Evolutionary conservation across 306 rosid species (phyloP), one percentile per base, ranked within the genome.

Genomic region (Cucurbita moschata): DNA sequence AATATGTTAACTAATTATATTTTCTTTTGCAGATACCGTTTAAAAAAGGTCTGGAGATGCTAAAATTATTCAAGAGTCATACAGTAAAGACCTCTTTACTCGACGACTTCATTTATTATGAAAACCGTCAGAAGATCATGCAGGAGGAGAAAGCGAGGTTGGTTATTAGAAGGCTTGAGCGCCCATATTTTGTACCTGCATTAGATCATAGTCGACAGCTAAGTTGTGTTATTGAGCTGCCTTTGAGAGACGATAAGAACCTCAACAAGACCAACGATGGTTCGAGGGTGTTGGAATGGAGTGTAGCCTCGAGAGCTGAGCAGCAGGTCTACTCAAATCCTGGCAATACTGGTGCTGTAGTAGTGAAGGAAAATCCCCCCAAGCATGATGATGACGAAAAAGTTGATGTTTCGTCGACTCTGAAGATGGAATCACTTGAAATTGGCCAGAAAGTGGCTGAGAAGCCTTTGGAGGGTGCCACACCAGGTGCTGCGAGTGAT

Each of bases 91-190:
- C 93, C 42, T 93, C 97, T 72, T 82, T 93, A 80, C 93, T 90
- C 19, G 98, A 93, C 54, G 98, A 93, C 76, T 88, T 93, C 18
- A 77, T 88, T 69, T 93, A 93, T 77, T 88, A 93, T 72, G 98
- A 93, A 86, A 83, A 87, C 73, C 98, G 98, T 53, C 93, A 93
- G 80, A 93, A 86, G 87, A 82, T 93, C 68, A 85, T 93, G 88
- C 88, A 81, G 83, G 98, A 90, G 70, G 96, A 87, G 84, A 93
- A 87, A 82, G 85, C 96, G 76, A 87, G 87, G 86, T 82, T 80
- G 19, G 79, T 77, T 44, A 58, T 79, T 68, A 86, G 78, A 78
- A 88, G 79, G 77, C 83, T 74, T 0, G 86, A 83, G 74, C 71
- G 81, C 67, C 92, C 89, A 6, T 76, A 80, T 72, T 77, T 82